A percentile compares a stretch with the other conserved stretches of the same genome.
Evolutionary conservation across 139 green algal species (phyloP).

Genomic region (Ettlia oleoabundans): DNA sequence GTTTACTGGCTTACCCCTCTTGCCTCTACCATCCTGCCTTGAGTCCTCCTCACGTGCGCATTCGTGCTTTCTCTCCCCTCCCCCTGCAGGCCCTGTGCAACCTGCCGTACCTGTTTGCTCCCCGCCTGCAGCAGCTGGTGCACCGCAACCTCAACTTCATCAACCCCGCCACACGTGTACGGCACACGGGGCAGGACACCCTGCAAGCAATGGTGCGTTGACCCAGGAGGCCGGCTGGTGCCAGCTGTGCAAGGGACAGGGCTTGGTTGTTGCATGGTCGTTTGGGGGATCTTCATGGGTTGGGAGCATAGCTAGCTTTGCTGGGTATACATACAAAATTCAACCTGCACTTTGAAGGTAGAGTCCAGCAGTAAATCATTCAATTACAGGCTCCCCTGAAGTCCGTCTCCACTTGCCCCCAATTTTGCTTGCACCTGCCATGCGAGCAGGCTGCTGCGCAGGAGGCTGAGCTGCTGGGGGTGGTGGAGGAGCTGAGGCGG

Average conservation of each 20-base stretch:
- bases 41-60: not conserved
- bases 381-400: too few relatives aligned
- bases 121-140: constrained; percentile 39
- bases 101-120: constrained; percentile 24
- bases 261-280: too few relatives aligned
- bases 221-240: not conserved
- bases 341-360: too few relatives aligned
- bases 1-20: too few relatives aligned
- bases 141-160: constrained; percentile 45
- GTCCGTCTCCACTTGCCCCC: too few relatives aligned
- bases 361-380: too few relatives aligned
- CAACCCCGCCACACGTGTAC: constrained; percentile 30
- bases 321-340: too few relatives aligned
- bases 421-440: too few relatives aligned
- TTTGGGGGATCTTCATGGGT: too few relatives aligned
- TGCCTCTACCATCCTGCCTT: not conserved
- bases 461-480: constrained; percentile 32
- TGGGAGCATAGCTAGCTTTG: too few relatives aligned
- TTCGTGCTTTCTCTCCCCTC: not conserved
- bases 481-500: constrained; percentile 35
- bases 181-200: constrained; percentile 4
- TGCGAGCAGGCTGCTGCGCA: constrained; percentile 34
- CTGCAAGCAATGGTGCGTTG: constrained; percentile 43
- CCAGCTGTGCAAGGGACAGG: too few relatives aligned
- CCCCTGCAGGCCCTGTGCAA: constrained; percentile 24